These are phyloP conservation scores for Lactarius akahatsu DNA, from an alignment of 768 basidiomycete species.

Conservation along the genomic window DNA sequence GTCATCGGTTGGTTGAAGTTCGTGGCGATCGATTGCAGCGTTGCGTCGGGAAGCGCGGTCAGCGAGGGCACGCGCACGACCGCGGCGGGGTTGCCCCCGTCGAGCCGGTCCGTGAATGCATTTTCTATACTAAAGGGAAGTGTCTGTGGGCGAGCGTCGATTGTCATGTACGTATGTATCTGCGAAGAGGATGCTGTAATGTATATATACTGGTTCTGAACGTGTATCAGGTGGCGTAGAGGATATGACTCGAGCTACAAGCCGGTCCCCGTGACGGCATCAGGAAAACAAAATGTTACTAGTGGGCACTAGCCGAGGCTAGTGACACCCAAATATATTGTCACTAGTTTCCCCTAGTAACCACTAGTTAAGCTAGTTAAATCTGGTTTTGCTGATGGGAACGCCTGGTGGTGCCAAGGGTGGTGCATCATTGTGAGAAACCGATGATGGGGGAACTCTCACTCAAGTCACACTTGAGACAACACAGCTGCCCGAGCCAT, in stretches of 20 bases:
- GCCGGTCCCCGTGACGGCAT: not conserved
- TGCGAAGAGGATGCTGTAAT: not conserved
- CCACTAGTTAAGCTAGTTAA: too few relatives aligned
- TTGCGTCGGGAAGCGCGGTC: conserved; percentile 21
- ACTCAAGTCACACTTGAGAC: too few relatives aligned
- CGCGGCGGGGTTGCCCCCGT: conserved; percentile 37
- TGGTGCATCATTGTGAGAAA: too few relatives aligned
- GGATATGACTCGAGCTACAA: not conserved
- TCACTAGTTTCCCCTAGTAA: too few relatives aligned
- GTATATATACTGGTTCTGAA: not conserved
- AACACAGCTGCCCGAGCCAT: too few relatives aligned
- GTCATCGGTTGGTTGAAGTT: conserved; percentile 33
- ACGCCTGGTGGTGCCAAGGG: too few relatives aligned
- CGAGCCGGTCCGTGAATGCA: conserved; percentile 36
- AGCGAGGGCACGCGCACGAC: conserved; percentile 34
- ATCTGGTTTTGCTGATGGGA: too few relatives aligned
- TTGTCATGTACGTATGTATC: not conserved
- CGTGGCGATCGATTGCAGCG: conserved; percentile 27
- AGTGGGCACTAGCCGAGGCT: too few relatives aligned
- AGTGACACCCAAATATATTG: too few relatives aligned
- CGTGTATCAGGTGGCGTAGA: too few relatives aligned
- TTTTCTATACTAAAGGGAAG: conserved; percentile 34
- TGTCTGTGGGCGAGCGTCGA: conserved; percentile 4
- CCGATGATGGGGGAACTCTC: too few relatives aligned
- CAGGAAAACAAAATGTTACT: too few relatives aligned